Evolutionary conservation across 2,329 filamentous ascomycete genomes (phyloP), one percentile per base, ranked within the genome.

Genomic region (Fusarium sp.): DNA sequence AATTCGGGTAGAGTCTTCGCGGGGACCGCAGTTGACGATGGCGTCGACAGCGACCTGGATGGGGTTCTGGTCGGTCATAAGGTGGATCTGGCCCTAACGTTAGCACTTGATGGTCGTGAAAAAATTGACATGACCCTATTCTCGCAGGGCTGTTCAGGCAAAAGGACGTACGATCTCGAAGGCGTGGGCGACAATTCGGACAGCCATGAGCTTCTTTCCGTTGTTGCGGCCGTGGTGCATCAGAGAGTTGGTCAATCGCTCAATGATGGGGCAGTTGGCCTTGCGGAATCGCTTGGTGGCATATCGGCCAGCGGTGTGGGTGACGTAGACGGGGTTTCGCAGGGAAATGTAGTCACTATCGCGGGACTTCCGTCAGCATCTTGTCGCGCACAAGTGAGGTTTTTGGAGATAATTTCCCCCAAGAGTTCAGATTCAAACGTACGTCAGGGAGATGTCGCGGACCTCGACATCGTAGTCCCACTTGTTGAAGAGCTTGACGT

Each of bases 141-240:
- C 29, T 61, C 32, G 51, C 51, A 27, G 27, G 60, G 13, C 49
- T 57, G 51, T 44, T 58, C 45, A 43, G 63, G 58, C 55, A 56
- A 53, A 74, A 92, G 53, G 74, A 92, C 93, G 85, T 92, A 98
- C 95, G 84, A 99, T 99, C 90, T 99, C 97, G 87, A 99, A 99
- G 80, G 95, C 86, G 90, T 99, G 96, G 78, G 94, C 94, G 80
- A 99, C 94, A 79, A 99, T 99, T 87, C 96, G 94, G 85, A 98
- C 95, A 83, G 96, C 97, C 94, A 97, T 98, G 83, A 98, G 91
- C 94, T 99, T 99, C 93, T 99, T 99, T 87, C 96, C 96, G 93
- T 98, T 99, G 93, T 99, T 99, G 87, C 96, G 96, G 86, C 96
- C 96, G 92, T 99, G 97, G 95, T 98, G 98, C 97, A 99, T 99